Conservation (phyloP, 2,329 filamentous ascomycete species). For the Penicillium sp. region DNA sequence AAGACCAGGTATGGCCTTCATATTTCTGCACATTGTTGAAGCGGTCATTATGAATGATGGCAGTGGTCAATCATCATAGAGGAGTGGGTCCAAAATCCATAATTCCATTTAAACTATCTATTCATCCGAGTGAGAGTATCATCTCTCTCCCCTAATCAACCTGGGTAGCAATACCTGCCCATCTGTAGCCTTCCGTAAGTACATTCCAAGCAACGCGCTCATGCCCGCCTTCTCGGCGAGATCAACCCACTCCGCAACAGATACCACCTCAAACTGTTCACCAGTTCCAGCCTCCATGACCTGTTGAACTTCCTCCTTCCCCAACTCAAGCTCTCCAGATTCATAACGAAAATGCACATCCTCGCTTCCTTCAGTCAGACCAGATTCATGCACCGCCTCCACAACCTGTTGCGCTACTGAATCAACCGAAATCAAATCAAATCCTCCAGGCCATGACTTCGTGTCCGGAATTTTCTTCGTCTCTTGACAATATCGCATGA, state of each 20-base stretch:
- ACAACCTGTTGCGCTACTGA: conserved; percentile 18
- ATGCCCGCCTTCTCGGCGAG: conserved; percentile 21
- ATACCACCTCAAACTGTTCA: conserved; percentile 8
- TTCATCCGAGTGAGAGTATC: neutral
- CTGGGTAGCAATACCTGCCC: conserved; percentile 18
- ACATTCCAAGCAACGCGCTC: conserved; percentile 18
- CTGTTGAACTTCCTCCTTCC: conserved; percentile 15
- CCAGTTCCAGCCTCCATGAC: conserved; percentile 15
- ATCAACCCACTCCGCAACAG: conserved; percentile 18
- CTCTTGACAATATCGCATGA: conserved; percentile 18
- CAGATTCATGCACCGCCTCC: conserved; percentile 7
- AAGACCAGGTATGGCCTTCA: too few species aligned
- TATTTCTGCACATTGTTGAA: neutral
- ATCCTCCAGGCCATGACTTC: conserved; percentile 15
- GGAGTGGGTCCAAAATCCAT: neutral
- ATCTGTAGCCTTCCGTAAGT: conserved; percentile 14
- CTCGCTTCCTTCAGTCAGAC: neutral
- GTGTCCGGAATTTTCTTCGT: conserved; percentile 18
- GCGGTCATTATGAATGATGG: too few species aligned
- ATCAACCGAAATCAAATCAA: conserved; percentile 23
- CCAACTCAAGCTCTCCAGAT: conserved; percentile 18
- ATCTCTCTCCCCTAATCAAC: conserved; percentile 11
- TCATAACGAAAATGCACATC: conserved; percentile 10
- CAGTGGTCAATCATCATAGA: neutral
- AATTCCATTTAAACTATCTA: neutral